Base-by-base conservation (phyloP, 202 grass and related monocot species). In the Hordeum pubiflorum region DNA sequence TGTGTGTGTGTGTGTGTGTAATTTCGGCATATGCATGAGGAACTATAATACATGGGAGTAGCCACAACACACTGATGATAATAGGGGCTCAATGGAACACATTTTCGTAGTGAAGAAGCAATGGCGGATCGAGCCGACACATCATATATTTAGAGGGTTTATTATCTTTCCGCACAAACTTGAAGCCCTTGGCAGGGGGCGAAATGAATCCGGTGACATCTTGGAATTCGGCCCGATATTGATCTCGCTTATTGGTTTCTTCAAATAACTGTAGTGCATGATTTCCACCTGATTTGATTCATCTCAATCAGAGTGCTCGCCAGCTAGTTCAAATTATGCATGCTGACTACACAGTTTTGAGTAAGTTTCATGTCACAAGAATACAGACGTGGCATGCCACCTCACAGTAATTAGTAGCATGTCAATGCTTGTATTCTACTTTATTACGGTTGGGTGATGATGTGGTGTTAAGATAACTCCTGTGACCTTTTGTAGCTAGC, bases 401-500 rank as follows among this genome's bases (percentile, higher is more conserved):
- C 78, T 82, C 81, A 64, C 10, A 44, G 72, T 24, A 18, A 72
- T 33, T 10, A 76, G 58, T 7, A 52, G 24, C 4, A 46, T 58
- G 64, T 82, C 82, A 81, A 73, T 70, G 44, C 27, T 21, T 38
- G 33, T 72, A 15, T 36, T 82, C 12, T 89, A 78, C 48, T 85
- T 68, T 78, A 85, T 67, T 73, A 85, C 37, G 2, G 78, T 24
- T 81, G 10, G n/a, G 64, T 81, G 63, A 88, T 39, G 62, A 81
- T 34, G 23, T 54, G 65, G 58, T 54, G 76, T 43, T 72, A 72
- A 77, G 86, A 81, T 77, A 85, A 88, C 55, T 77, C 58, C 81
- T 32, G n/a, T 1, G 78, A 66, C 58, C 2, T 15, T 81, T 79
- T 33, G 15, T 75, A 15, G 60, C 23, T 3, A 72, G 14, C 44